Evolutionary conservation across 2,329 filamentous ascomycete species (phyloP).

Genomic region (Fusarium vanettenii): DNA sequence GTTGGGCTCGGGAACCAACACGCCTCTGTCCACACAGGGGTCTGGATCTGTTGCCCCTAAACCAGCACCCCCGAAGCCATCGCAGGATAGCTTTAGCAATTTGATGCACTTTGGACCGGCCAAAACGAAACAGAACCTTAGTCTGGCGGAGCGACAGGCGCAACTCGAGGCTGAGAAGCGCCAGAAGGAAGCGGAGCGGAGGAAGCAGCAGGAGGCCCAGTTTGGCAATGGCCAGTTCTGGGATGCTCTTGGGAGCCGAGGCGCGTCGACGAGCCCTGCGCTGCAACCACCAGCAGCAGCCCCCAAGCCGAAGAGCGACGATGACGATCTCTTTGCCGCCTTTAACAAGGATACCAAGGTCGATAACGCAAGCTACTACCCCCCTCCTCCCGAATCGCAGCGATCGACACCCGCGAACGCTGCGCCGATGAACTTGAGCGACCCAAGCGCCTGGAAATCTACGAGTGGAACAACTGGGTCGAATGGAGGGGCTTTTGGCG

Average conservation of each 20-base stretch:
- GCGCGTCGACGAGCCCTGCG: conserved; percentile 53
- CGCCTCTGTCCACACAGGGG: conserved; percentile 64
- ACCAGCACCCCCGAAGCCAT: conserved; percentile 60
- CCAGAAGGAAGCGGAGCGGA: conserved; percentile 79
- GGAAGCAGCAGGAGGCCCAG: conserved; percentile 77
- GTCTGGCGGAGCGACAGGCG: conserved; percentile 81
- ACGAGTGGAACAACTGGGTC: conserved; percentile 42
- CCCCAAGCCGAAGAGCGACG: conserved; percentile 51
- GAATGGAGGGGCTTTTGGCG: conserved; percentile 54
- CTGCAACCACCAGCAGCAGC: conserved; percentile 33
- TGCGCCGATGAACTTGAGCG: conserved; percentile 62
- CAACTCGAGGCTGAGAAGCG: conserved; percentile 73
- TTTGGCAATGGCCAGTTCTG: conserved; percentile 83
- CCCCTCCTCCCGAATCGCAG: conserved; percentile 59
- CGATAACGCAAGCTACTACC: conserved; percentile 74
- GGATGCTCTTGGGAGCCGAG: conserved; percentile 74
- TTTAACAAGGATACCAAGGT: conserved; percentile 75
- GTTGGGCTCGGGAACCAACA: conserved; percentile 66
- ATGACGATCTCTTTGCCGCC: conserved; percentile 75
- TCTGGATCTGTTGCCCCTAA: conserved; percentile 58
- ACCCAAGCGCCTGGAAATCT: conserved; percentile 64
- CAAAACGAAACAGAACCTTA: conserved; percentile 76
- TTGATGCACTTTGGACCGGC: conserved; percentile 70
- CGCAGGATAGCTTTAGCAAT: conserved; percentile 82
- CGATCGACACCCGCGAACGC: conserved; percentile 59